phyloP scores from a whole-genome alignment of 176 grass and related monocot species.

The Avena atlantica region DNA sequence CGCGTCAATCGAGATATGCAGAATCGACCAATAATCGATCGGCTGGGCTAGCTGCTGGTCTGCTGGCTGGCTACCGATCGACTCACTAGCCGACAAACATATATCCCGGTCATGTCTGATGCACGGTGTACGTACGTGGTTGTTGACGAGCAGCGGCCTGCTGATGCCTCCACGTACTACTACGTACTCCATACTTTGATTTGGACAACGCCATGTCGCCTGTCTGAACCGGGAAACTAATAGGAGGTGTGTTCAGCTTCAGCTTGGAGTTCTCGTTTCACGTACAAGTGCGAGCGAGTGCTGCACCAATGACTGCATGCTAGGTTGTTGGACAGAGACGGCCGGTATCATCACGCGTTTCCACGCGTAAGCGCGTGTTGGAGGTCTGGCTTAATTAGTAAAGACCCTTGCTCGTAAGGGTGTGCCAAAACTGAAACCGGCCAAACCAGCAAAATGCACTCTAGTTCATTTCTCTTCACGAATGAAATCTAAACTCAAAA shows the following conservation, averaged over 20 bases:
- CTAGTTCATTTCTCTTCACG: no score
- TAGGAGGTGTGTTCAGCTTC: background rate
- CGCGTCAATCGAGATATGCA: background rate
- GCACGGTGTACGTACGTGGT: background rate
- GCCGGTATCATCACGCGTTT: no score
- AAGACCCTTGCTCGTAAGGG: no score
- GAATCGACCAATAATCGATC: background rate
- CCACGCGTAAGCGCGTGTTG: no score
- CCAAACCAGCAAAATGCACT: no score
- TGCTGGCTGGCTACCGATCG: background rate
- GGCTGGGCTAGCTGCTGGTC: background rate
- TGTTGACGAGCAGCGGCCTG: background rate
- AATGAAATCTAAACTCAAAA: no score
- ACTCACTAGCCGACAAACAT: background rate
- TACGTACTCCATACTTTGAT: background rate
- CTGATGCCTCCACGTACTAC: no score
- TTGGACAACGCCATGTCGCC: background rate
- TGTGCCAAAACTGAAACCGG: no score
- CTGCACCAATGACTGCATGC: no score
- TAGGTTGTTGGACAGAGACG: no score
- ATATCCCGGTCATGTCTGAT: background rate
- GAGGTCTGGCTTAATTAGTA: no score
- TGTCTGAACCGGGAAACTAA: background rate
- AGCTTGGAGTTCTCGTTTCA: background rate
- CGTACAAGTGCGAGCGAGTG: background rate